Conservation (phyloP, 176 grass and related monocot genomes). For the Luzula sylvatica region DNA sequence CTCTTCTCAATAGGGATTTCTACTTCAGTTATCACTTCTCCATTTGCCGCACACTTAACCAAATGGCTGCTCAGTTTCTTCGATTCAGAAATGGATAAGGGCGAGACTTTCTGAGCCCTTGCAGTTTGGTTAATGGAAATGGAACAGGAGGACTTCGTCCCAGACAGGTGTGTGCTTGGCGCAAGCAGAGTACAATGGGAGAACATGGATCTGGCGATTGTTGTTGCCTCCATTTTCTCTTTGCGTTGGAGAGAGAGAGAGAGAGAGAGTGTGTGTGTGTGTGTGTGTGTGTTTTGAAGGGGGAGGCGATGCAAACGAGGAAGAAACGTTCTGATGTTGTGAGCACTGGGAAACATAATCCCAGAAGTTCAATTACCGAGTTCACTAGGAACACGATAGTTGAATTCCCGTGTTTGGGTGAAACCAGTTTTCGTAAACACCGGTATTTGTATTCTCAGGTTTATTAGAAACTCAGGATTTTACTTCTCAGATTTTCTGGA, state of each 20-base stretch:
- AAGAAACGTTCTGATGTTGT: neutral
- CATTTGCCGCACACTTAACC: conserved; percentile 11
- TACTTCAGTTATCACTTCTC: conserved; percentile 1
- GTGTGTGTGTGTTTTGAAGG: neutral
- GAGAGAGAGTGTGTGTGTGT: neutral
- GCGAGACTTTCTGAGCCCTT: neutral
- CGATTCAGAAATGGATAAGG: conserved; percentile 12
- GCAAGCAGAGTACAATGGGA: conserved; percentile 2
- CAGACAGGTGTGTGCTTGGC: neutral
- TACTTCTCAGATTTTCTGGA: too few species aligned
- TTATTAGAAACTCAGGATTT: too few species aligned
- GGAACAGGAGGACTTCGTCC: neutral
- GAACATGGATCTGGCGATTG: conserved; percentile 30
- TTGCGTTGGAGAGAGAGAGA: neutral
- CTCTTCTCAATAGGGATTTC: conserved; percentile 42
- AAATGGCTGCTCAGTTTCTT: conserved; percentile 1
- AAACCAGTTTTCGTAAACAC: too few species aligned
- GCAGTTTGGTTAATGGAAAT: neutral
- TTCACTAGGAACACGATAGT: too few species aligned
- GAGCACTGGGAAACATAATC: too few species aligned
- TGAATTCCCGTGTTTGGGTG: too few species aligned
- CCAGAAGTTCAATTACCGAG: neutral
- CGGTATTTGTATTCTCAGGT: too few species aligned
- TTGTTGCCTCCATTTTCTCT: conserved; percentile 23
- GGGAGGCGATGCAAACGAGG: conserved; percentile 16